Conservation (phyloP, 768 basidiomycete species). For the Hygrophorus russula region DNA sequence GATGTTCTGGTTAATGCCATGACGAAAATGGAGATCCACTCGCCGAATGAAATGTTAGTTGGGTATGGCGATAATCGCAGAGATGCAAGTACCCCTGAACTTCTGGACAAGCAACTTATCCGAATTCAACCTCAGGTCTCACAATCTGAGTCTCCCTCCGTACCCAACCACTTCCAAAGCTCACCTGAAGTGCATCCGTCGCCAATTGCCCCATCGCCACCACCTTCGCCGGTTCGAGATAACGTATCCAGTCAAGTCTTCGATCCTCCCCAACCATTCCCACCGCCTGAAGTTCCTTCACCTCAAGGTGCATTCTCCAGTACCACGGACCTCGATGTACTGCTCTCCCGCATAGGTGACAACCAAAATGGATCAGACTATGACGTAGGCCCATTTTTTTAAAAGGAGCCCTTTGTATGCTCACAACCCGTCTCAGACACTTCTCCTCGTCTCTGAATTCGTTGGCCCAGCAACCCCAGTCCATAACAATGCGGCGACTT, state of each 20-base stretch:
- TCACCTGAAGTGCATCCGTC: too few relatives aligned
- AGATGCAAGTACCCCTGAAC: too few relatives aligned
- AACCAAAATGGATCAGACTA: constrained; percentile 38
- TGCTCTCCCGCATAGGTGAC: constrained; percentile 45
- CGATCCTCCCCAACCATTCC: constrained; percentile 1
- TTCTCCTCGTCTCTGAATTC: constrained; percentile 49
- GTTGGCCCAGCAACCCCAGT: constrained; percentile 40
- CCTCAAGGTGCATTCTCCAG: constrained; percentile 17
- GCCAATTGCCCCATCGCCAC: too few relatives aligned
- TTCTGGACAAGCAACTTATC: too few relatives aligned
- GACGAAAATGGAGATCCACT: too few relatives aligned
- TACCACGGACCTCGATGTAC: constrained; percentile 52
- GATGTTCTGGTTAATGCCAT: constrained; percentile 3
- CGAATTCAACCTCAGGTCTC: background rate
- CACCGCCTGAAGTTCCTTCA: constrained; percentile 1
- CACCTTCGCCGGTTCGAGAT: background rate
- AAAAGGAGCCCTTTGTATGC: constrained; percentile 7
- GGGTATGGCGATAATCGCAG: too few relatives aligned
- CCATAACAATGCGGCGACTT: constrained; percentile 7
- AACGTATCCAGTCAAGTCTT: background rate
- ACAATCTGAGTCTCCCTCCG: background rate
- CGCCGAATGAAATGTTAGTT: too few relatives aligned
- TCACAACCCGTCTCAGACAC: constrained; percentile 28
- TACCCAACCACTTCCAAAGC: too few relatives aligned
- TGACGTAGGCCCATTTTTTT: constrained; percentile 40